Conservation (phyloP, 163 green algal species). For the Prototheca cutis region DNA sequence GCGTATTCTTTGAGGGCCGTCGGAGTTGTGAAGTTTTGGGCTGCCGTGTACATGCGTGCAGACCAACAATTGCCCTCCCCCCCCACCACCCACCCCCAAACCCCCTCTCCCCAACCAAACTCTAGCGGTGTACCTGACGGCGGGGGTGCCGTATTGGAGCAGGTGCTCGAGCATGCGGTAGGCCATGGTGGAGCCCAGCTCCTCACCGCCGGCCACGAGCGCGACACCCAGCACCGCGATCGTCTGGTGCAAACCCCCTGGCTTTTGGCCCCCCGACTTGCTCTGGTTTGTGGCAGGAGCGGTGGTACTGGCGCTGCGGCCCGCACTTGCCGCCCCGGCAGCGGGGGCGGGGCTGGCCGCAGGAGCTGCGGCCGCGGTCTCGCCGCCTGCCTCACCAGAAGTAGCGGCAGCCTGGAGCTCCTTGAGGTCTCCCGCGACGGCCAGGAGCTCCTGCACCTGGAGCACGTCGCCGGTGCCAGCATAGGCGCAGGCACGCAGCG, state of each 20-base stretch:
- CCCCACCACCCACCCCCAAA: background rate
- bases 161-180: constrained; percentile 85
- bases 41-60: no score
- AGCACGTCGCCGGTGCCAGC: constrained; percentile 94
- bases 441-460: constrained; percentile 72
- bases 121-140: no score
- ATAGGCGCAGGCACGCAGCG: constrained; percentile 80
- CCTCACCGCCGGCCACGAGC: constrained; percentile 87
- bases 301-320: background rate
- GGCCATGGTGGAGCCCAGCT: constrained; percentile 82
- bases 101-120: no score
- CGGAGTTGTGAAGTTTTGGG: no score
- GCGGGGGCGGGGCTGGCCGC: background rate
- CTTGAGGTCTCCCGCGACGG: background rate
- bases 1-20: no score
- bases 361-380: background rate
- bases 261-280: no score
- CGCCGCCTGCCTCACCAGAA: background rate
- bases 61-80: background rate
- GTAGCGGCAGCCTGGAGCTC: background rate
- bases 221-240: constrained; percentile 81
- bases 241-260: background rate
- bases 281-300: background rate
- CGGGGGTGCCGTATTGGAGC: constrained; percentile 83
- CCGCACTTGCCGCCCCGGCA: background rate